Base-by-base conservation (phyloP, 1,284 basidiomycete species). In the Erythrobasidium hasegawianum region DNA sequence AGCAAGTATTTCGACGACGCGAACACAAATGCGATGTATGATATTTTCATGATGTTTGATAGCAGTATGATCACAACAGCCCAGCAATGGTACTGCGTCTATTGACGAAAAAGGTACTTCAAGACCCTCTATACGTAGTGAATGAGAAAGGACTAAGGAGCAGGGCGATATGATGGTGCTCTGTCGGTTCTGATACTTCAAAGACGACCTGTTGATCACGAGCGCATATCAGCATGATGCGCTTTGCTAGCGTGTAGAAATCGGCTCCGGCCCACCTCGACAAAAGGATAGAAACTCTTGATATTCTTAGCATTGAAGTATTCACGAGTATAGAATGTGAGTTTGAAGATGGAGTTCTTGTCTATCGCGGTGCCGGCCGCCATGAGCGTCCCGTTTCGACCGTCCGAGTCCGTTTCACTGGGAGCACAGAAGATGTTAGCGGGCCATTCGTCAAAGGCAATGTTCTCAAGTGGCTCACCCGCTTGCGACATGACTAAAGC, bases 61-160 rank as follows among this genome's bases (percentile, higher is more conserved):
- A 33, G 33, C 33, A 33, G 33, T 33, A 33, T 33, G 33, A 33
- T 11, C 33, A 33, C 33, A 33, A 33, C 33, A 33, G 33, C 33
- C 33, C 33, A 33, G 33, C 33, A 33, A 5, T 33, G 33, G 33
- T 33, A 33, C 33, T 33, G 33, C 33, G 33, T 33, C 33, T 33
- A 33, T 33, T 4, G 11, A 33, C 33, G 11, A 5, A 54, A 20
- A 57, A n/a, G n/a, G n/a, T n/a, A n/a, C 26, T 20, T 57, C 55
- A 71, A 60, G 69, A 71, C 7, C 92, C 92, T 69, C 90, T 82
- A 76, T 95, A 95, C 5, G 93, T 95, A 16, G 92, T 93, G 77
- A 87, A 97, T 1, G 88, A 89, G 79, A 87, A 93, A 4, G 92
- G 92, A 76, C 89, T 93, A 73, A 97, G 86, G 26, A 97, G 79